A percentile compares a stretch with the other conserved stretches of the same genome.
phyloP scores from a whole-genome alignment of 2,329 filamentous ascomycete species.

The Phialophora expanda region DNA sequence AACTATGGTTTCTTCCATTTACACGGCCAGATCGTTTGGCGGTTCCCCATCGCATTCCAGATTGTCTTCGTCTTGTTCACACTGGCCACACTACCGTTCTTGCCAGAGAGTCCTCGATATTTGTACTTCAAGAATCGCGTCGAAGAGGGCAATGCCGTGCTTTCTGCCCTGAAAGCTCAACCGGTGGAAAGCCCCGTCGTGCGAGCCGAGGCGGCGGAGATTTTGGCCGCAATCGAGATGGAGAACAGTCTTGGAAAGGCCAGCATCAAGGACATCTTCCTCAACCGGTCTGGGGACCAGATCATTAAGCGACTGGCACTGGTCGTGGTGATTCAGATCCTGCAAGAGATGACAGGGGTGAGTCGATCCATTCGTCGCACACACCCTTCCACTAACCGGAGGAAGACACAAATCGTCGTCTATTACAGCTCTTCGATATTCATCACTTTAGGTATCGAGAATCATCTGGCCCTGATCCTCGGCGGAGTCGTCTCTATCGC shows the following conservation, averaged over 20 bases:
- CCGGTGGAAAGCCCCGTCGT: slow-evolving; percentile 7
- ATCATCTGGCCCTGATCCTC: slow-evolving; percentile 12
- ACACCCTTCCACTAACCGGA: neutral
- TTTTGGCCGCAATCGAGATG: slow-evolving; percentile 16
- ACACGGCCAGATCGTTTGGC: slow-evolving; percentile 10
- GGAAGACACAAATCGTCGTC: slow-evolving; percentile 15
- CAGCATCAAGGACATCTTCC: slow-evolving; percentile 17
- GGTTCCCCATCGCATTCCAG: slow-evolving; percentile 13
- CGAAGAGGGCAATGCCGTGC: slow-evolving; percentile 4
- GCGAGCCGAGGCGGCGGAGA: slow-evolving; percentile 11
- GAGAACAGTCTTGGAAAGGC: slow-evolving; percentile 16
- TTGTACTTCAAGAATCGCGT: slow-evolving; percentile 9
- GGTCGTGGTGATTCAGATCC: slow-evolving; percentile 17
- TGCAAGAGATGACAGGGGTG: slow-evolving; percentile 22
- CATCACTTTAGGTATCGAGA: slow-evolving; percentile 20
- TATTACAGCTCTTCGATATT: slow-evolving; percentile 22
- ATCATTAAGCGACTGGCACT: slow-evolving; percentile 12
- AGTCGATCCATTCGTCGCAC: neutral
- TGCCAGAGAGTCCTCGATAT: slow-evolving; percentile 13
- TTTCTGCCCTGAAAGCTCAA: slow-evolving; percentile 42
- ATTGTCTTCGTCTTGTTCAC: neutral
- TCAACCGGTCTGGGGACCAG: slow-evolving; percentile 13
- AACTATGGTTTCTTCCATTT: slow-evolving; percentile 12
- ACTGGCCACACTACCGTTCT: neutral
- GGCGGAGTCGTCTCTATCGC: slow-evolving; percentile 14